Evolutionary conservation across 176 grass and related monocot genomes (phyloP).

Genomic region (Aegilops tauschii): DNA sequence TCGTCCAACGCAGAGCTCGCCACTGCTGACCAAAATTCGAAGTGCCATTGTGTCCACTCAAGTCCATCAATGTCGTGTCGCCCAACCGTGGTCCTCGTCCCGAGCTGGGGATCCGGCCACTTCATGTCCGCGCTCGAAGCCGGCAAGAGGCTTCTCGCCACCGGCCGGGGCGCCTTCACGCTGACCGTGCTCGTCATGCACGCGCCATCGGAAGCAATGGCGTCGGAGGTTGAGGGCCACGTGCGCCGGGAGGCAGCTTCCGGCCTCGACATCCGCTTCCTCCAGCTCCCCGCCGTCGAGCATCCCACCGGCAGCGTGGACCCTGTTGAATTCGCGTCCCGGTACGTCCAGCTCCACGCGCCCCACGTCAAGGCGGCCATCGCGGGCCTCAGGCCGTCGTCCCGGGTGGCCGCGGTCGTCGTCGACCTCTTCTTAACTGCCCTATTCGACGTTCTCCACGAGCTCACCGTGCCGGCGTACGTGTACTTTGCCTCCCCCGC

Average conservation of each 20-base stretch:
- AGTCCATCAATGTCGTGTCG: background rate
- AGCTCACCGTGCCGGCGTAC: slow-evolving; percentile 37
- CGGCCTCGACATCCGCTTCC: slow-evolving; percentile 18
- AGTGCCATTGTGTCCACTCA: background rate
- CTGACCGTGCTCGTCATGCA: slow-evolving; percentile 32
- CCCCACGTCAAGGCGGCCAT: slow-evolving; percentile 36
- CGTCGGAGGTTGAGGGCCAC: background rate
- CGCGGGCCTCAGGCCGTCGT: background rate
- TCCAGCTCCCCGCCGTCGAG: slow-evolving; percentile 32
- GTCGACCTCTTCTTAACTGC: slow-evolving; percentile 34
- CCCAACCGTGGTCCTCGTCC: slow-evolving; percentile 31
- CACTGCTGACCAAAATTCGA: background rate
- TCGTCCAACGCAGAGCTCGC: background rate
- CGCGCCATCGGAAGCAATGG: background rate
- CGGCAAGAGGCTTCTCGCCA: slow-evolving; percentile 31
- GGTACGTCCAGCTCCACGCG: slow-evolving; percentile 1
- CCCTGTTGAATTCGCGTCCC: background rate
- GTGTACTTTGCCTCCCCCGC: slow-evolving; percentile 36
- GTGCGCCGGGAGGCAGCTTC: slow-evolving; percentile 7
- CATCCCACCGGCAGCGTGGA: slow-evolving; percentile 6
- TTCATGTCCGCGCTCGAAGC: slow-evolving; percentile 35
- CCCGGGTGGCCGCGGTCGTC: slow-evolving; percentile 19
- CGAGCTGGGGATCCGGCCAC: slow-evolving; percentile 28
- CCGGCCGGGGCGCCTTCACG: slow-evolving; percentile 21
- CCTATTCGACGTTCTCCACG: slow-evolving; percentile 21